Conservation (phyloP, 1,284 basidiomycete species). For the Cutaneotrichosporon mucoides region DNA sequence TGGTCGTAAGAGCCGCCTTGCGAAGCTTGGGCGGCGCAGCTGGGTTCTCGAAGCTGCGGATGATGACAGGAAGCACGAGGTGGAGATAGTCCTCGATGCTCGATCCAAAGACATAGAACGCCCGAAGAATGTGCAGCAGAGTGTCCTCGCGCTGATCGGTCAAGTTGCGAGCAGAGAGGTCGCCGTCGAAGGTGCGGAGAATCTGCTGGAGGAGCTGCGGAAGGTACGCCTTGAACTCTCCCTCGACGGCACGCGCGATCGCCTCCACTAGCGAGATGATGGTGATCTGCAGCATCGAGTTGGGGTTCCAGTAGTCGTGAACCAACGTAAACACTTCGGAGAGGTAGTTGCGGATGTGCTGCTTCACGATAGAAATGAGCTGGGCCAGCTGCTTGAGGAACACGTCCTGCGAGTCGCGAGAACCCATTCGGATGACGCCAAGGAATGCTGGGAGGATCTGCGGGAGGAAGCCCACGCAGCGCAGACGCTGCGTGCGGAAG, state of each 20-base stretch:
- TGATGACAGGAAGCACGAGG: constrained; percentile 91
- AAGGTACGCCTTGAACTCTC: constrained; percentile 97
- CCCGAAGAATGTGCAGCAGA: constrained; percentile 69
- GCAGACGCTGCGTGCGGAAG: constrained; percentile 95
- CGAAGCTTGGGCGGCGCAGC: constrained; percentile 73
- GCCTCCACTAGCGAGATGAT: constrained; percentile 92
- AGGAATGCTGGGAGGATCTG: constrained; percentile 98
- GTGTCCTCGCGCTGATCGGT: constrained; percentile 81
- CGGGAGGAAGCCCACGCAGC: constrained; percentile 92
- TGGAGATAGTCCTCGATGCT: constrained; percentile 98
- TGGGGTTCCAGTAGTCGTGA: constrained; percentile 81
- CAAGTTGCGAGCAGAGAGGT: constrained; percentile 53
- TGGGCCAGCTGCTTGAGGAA: constrained; percentile 96
- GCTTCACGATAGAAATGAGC: constrained; percentile 93
- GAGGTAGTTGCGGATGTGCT: constrained; percentile 91
- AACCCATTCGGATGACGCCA: constrained; percentile 74
- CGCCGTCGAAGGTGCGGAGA: constrained; percentile 82
- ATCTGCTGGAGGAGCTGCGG: constrained; percentile 86
- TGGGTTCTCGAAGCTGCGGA: constrained; percentile 81
- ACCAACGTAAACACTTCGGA: constrained; percentile 76
- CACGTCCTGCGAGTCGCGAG: constrained; percentile 79
- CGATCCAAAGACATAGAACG: constrained; percentile 89
- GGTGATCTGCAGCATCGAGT: constrained; percentile 77
- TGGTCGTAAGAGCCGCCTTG: constrained; percentile 84
- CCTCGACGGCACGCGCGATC: constrained; percentile 90